phyloP scores from a whole-genome alignment of 345 rosid genomes.

The Orychophragmus violaceus region DNA sequence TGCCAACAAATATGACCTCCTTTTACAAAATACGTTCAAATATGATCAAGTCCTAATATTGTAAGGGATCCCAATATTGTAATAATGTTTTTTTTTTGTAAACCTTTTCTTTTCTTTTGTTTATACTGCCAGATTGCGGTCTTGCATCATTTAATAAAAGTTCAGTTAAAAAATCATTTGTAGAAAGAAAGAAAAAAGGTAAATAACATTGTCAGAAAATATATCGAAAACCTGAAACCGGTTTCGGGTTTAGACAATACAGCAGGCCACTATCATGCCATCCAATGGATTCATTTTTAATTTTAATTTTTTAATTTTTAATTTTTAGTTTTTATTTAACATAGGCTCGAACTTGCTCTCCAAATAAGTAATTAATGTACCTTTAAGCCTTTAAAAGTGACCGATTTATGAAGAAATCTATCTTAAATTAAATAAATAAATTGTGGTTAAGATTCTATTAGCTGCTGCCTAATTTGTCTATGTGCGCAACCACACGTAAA shows the following conservation, averaged over 20 bases:
- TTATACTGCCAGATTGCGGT: not conserved
- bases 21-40: too few relatives aligned
- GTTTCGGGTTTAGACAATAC: constrained; percentile 27
- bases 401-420: constrained; percentile 1
- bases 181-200: not conserved
- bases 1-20: not conserved
- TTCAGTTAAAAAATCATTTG: not conserved
- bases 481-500: constrained; percentile 24
- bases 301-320: not conserved
- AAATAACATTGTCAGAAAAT: not conserved
- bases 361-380: constrained; percentile 9
- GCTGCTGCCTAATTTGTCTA: constrained; percentile 25
- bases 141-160: not conserved
- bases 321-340: not conserved
- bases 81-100: not conserved
- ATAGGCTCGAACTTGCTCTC: not conserved
- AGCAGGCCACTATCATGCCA: constrained; percentile 21
- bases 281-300: not conserved
- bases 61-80: too few relatives aligned
- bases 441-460: not conserved
- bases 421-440: not conserved
- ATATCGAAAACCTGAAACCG: constrained; percentile 24
- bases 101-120: not conserved
- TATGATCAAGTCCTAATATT: too few relatives aligned
- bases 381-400: not conserved